phyloP scores from a whole-genome alignment of 768 basidiomycete genomes.

The Russula olivacea region DNA sequence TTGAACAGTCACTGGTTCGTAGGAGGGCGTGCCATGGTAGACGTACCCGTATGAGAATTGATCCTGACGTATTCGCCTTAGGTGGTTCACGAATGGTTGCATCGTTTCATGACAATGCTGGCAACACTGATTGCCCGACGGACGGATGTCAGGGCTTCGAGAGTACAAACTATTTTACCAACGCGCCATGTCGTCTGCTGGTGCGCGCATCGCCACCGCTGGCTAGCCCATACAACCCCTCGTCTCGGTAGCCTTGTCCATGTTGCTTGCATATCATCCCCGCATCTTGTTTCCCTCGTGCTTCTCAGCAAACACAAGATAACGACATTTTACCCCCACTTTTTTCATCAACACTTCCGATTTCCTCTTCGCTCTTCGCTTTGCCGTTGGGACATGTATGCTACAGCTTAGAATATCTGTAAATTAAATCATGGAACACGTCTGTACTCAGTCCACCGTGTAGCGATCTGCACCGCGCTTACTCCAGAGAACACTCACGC shows the following conservation, averaged over 20 bases:
- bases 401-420: conserved; percentile 1
- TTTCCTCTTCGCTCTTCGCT: background rate
- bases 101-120: conserved; percentile 39
- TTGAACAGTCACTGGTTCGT: conserved; percentile 52
- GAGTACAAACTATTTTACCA: background rate
- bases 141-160: background rate
- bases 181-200: background rate
- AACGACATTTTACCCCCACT: background rate
- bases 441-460: too few species aligned
- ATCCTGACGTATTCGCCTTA: conserved; percentile 29
- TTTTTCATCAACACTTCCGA: background rate
- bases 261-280: background rate
- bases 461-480: background rate
- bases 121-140: background rate
- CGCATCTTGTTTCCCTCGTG: background rate
- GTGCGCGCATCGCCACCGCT: background rate
- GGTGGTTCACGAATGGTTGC: conserved; percentile 76
- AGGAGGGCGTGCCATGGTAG: conserved; percentile 1
- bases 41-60: background rate
- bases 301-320: background rate
- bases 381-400: conserved; percentile 4
- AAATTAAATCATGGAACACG: background rate
- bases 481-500: too few species aligned
- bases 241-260: background rate
- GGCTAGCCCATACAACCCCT: background rate